Percentiles rank a stretch among this genome's conserved stretches.
Conservation (phyloP, 345 rosid genomes). For the Salix exigua region DNA sequence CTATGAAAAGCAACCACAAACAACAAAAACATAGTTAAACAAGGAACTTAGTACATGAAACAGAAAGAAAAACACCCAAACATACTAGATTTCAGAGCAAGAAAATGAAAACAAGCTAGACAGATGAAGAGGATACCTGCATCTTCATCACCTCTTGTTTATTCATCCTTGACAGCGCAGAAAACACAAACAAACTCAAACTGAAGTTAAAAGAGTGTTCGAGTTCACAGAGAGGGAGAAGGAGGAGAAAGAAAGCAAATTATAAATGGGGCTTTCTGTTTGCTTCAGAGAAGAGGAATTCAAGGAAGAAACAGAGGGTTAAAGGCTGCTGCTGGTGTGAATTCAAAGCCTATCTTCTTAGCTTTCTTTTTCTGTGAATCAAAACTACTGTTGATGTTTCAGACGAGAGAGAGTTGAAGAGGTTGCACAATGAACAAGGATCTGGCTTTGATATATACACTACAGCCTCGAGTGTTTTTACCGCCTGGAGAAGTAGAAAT, state of each 20-base stretch:
- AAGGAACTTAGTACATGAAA: not conserved
- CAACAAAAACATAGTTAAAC: constrained; percentile 4
- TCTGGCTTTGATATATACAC: constrained; percentile 1
- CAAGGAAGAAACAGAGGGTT: constrained; percentile 10
- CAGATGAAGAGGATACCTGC: constrained; percentile 46
- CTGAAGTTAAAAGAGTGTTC: not conserved
- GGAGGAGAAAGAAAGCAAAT: constrained; percentile 3
- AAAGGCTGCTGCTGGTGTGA: constrained; percentile 38
- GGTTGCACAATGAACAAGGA: constrained; percentile 14
- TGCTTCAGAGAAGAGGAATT: not conserved
- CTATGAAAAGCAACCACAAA: constrained; percentile 16
- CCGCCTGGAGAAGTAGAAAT: not conserved
- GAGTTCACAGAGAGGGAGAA: not conserved
- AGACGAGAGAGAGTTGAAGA: not conserved
- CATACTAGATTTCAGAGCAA: not conserved
- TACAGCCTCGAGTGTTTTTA: not conserved
- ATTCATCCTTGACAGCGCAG: constrained; percentile 36
- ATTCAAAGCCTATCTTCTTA: constrained; percentile 16
- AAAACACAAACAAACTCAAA: not conserved
- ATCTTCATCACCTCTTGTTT: constrained; percentile 72
- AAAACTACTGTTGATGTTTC: too few relatives aligned
- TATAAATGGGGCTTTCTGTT: not conserved
- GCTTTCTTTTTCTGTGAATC: too few relatives aligned
- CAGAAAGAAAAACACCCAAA: constrained; percentile 3
- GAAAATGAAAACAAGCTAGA: not conserved